Percentiles rank a stretch among this genome's conserved stretches.
Conservation (phyloP, 257 asterid genomes). For the Rauvolfia tetraphylla region DNA sequence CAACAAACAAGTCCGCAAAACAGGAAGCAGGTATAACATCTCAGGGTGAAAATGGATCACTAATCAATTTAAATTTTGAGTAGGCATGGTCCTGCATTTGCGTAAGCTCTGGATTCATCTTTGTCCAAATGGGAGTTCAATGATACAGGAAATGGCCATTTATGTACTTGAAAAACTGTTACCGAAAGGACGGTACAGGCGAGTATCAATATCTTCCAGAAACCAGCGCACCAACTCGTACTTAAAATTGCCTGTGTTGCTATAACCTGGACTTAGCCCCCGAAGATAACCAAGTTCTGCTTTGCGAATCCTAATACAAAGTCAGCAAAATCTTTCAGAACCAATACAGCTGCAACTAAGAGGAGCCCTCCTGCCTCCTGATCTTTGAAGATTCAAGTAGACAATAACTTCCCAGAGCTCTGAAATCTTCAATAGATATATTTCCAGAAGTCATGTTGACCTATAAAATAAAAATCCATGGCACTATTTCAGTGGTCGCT, state of each 20-base stretch:
- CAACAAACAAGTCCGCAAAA: too few relatives aligned
- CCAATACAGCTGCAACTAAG: not conserved
- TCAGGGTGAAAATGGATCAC: too few relatives aligned
- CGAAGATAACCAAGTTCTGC: not conserved
- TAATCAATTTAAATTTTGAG: not conserved
- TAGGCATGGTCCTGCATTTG: too few relatives aligned
- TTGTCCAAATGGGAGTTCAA: not conserved
- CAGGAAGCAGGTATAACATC: too few relatives aligned
- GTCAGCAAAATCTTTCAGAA: not conserved
- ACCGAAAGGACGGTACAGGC: not conserved
- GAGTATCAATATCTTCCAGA: not conserved
- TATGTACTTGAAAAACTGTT: not conserved
- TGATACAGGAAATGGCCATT: not conserved
- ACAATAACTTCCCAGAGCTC: not conserved
- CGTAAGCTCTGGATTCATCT: not conserved
- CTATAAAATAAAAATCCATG: not conserved
- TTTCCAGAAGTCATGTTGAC: not conserved
- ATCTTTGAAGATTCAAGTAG: not conserved
- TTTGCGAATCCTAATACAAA: not conserved
- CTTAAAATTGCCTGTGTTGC: not conserved
- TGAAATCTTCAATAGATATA: not conserved
- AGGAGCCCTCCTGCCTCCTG: not conserved
- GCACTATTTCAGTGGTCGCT: slow-evolving; percentile 66
- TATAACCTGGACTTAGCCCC: not conserved
- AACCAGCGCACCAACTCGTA: not conserved